Conservation (phyloP, 495 filamentous ascomycete genomes). For the Penicillium simplicissimum region DNA sequence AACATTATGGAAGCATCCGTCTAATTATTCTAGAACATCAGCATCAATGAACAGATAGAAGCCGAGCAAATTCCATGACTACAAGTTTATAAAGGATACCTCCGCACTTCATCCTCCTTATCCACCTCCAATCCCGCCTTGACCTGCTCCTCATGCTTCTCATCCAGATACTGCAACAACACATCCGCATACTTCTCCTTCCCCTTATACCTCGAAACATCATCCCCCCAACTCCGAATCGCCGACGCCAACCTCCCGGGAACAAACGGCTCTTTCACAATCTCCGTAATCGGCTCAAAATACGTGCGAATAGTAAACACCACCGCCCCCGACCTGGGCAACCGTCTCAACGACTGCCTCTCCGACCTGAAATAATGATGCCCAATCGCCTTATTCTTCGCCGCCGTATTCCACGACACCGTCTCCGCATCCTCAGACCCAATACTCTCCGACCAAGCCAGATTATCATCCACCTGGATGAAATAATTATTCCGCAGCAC, state of each 20-base stretch:
- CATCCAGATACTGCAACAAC: slow-evolving; percentile 79
- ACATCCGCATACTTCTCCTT: slow-evolving; percentile 77
- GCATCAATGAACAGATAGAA: not conserved
- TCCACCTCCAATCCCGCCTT: slow-evolving; percentile 61
- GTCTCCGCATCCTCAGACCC: slow-evolving; percentile 67
- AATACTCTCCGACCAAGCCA: slow-evolving; percentile 74
- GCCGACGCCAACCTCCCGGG: slow-evolving; percentile 72
- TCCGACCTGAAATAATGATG: slow-evolving; percentile 80
- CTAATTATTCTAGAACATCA: not conserved
- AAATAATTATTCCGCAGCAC: slow-evolving; percentile 75
- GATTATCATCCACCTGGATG: slow-evolving; percentile 71
- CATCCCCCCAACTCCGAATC: slow-evolving; percentile 81
- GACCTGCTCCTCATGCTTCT: slow-evolving; percentile 76
- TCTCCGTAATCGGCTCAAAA: slow-evolving; percentile 67
- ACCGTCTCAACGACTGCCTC: slow-evolving; percentile 70
- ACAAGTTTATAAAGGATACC: slow-evolving; percentile 42
- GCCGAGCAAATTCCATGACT: not conserved
- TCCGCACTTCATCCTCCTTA: slow-evolving; percentile 58
- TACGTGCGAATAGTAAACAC: slow-evolving; percentile 82
- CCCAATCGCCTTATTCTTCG: slow-evolving; percentile 73
- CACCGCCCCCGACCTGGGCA: slow-evolving; percentile 73
- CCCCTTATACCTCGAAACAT: slow-evolving; percentile 84
- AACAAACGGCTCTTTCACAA: slow-evolving; percentile 68
- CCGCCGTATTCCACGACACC: slow-evolving; percentile 72
- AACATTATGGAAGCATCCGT: not conserved